Percentiles rank a stretch among this genome's conserved stretches.
Evolutionary conservation across 768 basidiomycete genomes (phyloP).

Genomic region (Rhizopogon vesiculosus): DNA sequence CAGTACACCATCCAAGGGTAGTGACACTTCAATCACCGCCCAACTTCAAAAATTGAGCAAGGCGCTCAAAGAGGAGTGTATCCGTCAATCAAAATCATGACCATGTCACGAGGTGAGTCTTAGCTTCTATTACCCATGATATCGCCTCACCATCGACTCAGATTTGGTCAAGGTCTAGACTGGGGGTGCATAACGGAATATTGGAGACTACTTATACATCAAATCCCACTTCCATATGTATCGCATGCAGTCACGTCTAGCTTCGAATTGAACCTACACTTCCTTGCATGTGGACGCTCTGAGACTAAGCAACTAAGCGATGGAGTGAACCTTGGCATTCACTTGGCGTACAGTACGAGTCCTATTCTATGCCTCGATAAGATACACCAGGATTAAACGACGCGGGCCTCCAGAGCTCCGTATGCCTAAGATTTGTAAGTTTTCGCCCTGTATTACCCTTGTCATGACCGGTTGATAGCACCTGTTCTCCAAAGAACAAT

Average conservation of each 20-base stretch:
- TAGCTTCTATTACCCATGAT: not conserved
- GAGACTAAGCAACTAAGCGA: not conserved
- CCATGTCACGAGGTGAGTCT: not conserved
- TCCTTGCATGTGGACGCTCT: too few species aligned
- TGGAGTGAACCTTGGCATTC: not conserved
- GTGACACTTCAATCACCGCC: conserved; percentile 51
- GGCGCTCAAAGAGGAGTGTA: conserved; percentile 44
- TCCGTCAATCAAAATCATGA: conserved; percentile 14
- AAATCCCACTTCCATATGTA: not conserved
- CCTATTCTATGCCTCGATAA: not conserved
- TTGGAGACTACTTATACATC: not conserved
- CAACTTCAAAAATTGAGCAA: conserved; percentile 54
- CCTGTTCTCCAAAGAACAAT: not conserved
- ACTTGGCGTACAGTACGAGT: not conserved
- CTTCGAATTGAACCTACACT: not conserved
- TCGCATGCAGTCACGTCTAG: not conserved
- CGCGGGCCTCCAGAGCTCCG: not conserved
- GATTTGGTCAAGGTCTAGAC: not conserved
- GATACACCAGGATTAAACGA: not conserved
- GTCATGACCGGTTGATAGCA: not conserved
- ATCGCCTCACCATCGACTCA: not conserved
- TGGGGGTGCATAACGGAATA: not conserved
- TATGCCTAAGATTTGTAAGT: not conserved
- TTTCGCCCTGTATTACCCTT: not conserved
- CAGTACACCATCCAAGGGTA: conserved; percentile 42